phyloP scores from a whole-genome alignment of 2,329 filamentous ascomycete species.

The Alternaria longipes region DNA sequence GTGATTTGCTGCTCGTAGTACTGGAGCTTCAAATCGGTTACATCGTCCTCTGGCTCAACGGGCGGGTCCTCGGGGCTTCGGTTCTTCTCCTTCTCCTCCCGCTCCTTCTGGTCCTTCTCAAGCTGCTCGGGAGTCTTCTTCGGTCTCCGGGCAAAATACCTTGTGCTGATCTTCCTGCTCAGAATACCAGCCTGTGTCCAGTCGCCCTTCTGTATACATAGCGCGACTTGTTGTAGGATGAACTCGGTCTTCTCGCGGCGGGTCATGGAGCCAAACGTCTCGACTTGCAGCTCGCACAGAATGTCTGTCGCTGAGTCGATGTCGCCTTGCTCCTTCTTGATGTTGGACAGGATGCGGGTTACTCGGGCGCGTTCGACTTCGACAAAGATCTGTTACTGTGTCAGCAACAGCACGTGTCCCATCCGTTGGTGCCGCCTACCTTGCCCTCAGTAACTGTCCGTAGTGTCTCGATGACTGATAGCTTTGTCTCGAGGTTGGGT shows the following conservation, averaged over 20 bases:
- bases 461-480: constrained; percentile 92
- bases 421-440: constrained; percentile 54
- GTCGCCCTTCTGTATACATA: constrained; percentile 95
- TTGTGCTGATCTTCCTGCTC: constrained; percentile 95
- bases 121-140: constrained; percentile 91
- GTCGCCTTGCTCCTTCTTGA: constrained; percentile 96
- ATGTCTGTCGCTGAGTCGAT: constrained; percentile 89
- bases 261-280: constrained; percentile 98
- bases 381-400: constrained; percentile 80
- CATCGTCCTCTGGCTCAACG: constrained; percentile 82
- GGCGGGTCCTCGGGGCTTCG: constrained; percentile 79
- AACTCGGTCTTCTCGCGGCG: constrained; percentile 98
- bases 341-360: constrained; percentile 93
- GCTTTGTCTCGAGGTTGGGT: constrained; percentile 84
- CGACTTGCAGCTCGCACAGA: constrained; percentile 95
- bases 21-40: constrained; percentile 92
- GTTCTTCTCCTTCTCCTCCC: constrained; percentile 83
- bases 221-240: constrained; percentile 90
- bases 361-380: constrained; percentile 97
- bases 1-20: constrained; percentile 98
- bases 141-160: constrained; percentile 87
- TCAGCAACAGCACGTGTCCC: constrained; percentile 27
- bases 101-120: constrained; percentile 88
- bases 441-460: constrained; percentile 98
- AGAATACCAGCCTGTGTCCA: constrained; percentile 96